Base-by-base conservation (phyloP, 2,329 filamentous ascomycete species). In the Phyllosticta citribraziliensis region DNA sequence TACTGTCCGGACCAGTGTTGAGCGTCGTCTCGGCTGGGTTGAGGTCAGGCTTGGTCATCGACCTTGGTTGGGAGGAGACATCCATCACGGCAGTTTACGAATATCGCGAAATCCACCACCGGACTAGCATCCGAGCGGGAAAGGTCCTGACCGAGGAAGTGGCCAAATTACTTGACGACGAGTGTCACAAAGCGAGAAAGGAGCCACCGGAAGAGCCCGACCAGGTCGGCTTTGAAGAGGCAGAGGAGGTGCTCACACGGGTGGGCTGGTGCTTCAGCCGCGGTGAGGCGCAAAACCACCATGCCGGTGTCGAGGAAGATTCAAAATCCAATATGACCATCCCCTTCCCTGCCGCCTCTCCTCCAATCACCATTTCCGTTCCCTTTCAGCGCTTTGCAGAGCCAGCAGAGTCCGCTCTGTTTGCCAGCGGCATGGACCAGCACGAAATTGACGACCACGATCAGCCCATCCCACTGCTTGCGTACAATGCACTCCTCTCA, bases 11-110 rank as follows among this genome's bases (percentile, higher is more conserved):
- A 0, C 84, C 93, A 0, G 82, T 91, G 20, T 87, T 94, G 74
- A 80, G 85, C 1, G 80, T 88, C 6, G 83, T 92, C 2, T 88
- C 88, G 8, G 91, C 92, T 5, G 94, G 94, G 0, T 78, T 96
- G 51, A 85, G 94, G 14, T 90, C 89, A n/a, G 91, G 88, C 0
- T 74, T 99, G 52, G 84, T 97, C 0, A 80, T 99, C 47, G 91
- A 99, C 69, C 81, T 99, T 63, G 94, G 93, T 52, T 99, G 94
- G 94, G 82, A 86, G 52, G 94, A 97, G 73, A 96, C 92, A 0
- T 82, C 87, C 0, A 84, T 95, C 22, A 96, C 91, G 0, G 88
- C 87, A 5, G 81, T 97, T 6, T 97, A 92, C 70, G 94, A 99
- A 74, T 96, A 91, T 72, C 86, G 89, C 59, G 91, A 96, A 71